Evolutionary conservation across 2,329 filamentous ascomycete species (phyloP).

Genomic region (Aureobasidium sp.): DNA sequence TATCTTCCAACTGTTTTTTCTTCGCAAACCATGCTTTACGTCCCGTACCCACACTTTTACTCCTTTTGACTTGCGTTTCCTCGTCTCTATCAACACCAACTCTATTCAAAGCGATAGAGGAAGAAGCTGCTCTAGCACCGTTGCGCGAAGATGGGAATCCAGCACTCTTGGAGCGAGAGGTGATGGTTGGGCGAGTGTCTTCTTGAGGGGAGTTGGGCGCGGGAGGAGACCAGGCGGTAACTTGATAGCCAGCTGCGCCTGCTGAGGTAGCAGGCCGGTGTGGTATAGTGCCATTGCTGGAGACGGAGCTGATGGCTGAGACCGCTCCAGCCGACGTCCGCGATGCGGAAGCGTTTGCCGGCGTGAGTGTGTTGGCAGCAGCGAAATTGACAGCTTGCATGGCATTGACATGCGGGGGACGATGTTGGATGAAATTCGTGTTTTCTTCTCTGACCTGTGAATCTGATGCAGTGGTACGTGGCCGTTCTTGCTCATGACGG

Average conservation of each 20-base stretch:
- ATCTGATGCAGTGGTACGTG: not conserved
- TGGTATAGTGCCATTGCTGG: not conserved
- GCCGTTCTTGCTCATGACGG: not conserved
- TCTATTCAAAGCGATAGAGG: not conserved
- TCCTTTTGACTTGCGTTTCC: conserved; percentile 8
- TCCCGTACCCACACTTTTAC: not conserved
- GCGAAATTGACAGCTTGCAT: conserved; percentile 13
- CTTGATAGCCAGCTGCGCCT: conserved; percentile 14
- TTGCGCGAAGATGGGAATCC: not conserved
- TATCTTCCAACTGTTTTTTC: conserved; percentile 5
- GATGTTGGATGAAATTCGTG: not conserved
- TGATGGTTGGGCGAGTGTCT: conserved; percentile 15
- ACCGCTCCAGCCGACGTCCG: not conserved
- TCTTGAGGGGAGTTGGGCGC: not conserved
- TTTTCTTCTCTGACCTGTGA: not conserved
- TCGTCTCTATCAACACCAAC: not conserved
- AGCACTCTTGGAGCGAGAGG: conserved; percentile 17
- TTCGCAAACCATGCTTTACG: conserved; percentile 7
- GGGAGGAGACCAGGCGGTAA: not conserved
- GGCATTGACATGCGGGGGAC: conserved; percentile 11
- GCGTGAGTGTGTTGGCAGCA: conserved; percentile 4
- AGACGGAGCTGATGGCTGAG: not conserved
- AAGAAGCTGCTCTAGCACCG: not conserved
- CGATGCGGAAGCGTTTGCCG: not conserved
- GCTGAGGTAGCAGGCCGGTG: conserved; percentile 11